Percentiles rank a stretch among this genome's conserved stretches.
phyloP scores from a whole-genome alignment of 1,284 basidiomycete genomes.

The Volvariella surrecta region DNA sequence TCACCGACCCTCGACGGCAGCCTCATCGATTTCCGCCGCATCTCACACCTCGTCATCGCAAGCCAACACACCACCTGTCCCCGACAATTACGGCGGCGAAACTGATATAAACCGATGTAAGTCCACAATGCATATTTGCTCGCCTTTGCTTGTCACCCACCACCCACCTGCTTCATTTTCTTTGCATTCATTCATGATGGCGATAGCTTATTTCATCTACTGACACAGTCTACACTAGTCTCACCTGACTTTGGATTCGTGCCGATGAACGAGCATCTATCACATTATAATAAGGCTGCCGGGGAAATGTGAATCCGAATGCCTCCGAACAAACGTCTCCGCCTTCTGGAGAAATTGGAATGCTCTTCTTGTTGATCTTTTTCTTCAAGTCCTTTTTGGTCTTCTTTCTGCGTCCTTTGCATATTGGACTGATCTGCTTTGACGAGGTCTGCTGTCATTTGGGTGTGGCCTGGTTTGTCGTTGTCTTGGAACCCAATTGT shows the following conservation, averaged over 20 bases:
- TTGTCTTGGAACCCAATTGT: slow-evolving; percentile 1
- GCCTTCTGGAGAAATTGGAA: not conserved
- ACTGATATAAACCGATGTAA: slow-evolving; percentile 75
- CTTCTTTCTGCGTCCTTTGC: slow-evolving; percentile 6
- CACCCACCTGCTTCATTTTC: not conserved
- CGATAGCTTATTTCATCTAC: slow-evolving; percentile 16
- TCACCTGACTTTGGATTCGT: slow-evolving; percentile 79
- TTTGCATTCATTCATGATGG: not conserved
- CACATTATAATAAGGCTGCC: slow-evolving; percentile 54
- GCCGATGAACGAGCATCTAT: slow-evolving; percentile 62
- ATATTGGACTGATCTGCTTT: slow-evolving; percentile 8
- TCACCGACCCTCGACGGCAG: slow-evolving; percentile 64
- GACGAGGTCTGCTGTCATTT: slow-evolving; percentile 1
- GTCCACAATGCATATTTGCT: slow-evolving; percentile 26
- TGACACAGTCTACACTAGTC: slow-evolving; percentile 47
- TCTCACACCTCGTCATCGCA: slow-evolving; percentile 67
- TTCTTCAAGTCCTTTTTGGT: slow-evolving; percentile 10
- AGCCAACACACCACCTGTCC: slow-evolving; percentile 72
- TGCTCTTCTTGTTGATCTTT: slow-evolving; percentile 4
- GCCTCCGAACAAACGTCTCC: slow-evolving; percentile 5
- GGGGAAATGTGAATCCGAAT: slow-evolving; percentile 37
- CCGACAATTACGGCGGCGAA: slow-evolving; percentile 50
- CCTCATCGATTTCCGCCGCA: slow-evolving; percentile 62
- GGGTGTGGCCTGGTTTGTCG: not conserved
- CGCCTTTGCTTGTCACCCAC: slow-evolving; percentile 3